Evolutionary conservation across 108 stramenopile species (phyloP).

Genomic region (Seminavis robusta): DNA sequence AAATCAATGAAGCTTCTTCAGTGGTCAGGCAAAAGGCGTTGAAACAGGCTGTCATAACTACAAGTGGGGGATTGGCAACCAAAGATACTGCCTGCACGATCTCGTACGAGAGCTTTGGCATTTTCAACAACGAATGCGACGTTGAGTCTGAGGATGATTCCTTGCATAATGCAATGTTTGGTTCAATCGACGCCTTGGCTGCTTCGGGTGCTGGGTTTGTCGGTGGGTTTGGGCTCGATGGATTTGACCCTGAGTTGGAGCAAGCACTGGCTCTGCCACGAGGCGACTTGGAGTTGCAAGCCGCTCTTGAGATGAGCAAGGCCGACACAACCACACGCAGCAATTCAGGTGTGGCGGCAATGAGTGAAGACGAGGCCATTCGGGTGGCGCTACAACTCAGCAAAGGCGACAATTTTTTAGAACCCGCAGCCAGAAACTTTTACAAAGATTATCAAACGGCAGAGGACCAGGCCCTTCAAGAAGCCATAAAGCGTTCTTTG

Average conservation of each 20-base stretch:
- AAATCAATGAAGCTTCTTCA: neutral
- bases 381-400: too few relatives aligned
- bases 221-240: neutral
- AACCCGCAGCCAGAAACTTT: too few relatives aligned
- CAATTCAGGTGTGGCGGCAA: too few relatives aligned
- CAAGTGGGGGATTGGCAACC: neutral
- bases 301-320: constrained; percentile 6
- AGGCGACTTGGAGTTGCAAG: constrained; percentile 7
- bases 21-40: neutral
- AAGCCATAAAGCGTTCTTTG: too few relatives aligned
- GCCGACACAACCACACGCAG: too few relatives aligned
- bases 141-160: neutral
- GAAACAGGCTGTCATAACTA: neutral
- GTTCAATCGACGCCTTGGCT: constrained; percentile 2
- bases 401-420: too few relatives aligned
- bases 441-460: too few relatives aligned
- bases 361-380: too few relatives aligned
- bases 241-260: constrained; percentile 5
- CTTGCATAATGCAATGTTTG: constrained; percentile 5
- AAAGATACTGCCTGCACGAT: neutral
- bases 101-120: neutral
- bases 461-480: too few relatives aligned
- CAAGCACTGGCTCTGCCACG: constrained; percentile 13
- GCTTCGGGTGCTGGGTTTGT: neutral
- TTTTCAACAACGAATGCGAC: neutral